Evolutionary conservation across 2,329 filamentous ascomycete species (phyloP), one percentile per base, ranked within the genome.

Genomic region (Stachybotrys elegans): DNA sequence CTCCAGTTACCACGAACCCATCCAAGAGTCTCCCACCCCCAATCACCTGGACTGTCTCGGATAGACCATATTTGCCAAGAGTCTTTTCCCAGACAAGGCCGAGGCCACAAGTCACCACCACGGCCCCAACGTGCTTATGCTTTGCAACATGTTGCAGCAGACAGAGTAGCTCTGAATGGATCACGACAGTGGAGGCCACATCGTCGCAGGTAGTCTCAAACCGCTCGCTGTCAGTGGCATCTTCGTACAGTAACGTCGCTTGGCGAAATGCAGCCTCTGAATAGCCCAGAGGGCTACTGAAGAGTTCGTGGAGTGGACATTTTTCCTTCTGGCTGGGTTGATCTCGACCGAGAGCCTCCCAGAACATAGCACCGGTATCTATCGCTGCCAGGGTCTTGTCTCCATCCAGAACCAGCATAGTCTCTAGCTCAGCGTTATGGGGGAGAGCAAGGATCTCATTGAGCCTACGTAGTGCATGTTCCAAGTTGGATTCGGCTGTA

Each of bases 61-160:
- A 63, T 1, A 82, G 48, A 0, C 68, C 68, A 32, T 64, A 56
- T 40, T 42, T 61, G 13, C 69, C 53, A 6, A 85, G 42, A 0
- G 84, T 62, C 17, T 65, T 71, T 19, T 81, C 69, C 81, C 79
- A 84, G 2, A 84, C 57, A 1, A 51, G 57, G 4, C 66, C 62
- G 3, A 78, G 54, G 1, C 80, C 79, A 54, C 73, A 78, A 2
- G 72, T 84, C 6, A 83, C 53, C 11, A 84, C 60, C 0, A 83
- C 48, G 0, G 66, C 69, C 2, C 65, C 59, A 12, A 79, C 53
- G 46, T 74, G 63, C 1, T 56, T 22, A 6, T 67, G 36, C 4
- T 51, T 23, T 19, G 47, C 48, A 0, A 64, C 55, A 2, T 45
- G 43, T 6, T 56, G 51, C 16, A 84, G 53, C 3, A 84, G 48